Conservation (phyloP, 2,329 filamentous ascomycete species). For the Akanthomyces dipterigenus region DNA sequence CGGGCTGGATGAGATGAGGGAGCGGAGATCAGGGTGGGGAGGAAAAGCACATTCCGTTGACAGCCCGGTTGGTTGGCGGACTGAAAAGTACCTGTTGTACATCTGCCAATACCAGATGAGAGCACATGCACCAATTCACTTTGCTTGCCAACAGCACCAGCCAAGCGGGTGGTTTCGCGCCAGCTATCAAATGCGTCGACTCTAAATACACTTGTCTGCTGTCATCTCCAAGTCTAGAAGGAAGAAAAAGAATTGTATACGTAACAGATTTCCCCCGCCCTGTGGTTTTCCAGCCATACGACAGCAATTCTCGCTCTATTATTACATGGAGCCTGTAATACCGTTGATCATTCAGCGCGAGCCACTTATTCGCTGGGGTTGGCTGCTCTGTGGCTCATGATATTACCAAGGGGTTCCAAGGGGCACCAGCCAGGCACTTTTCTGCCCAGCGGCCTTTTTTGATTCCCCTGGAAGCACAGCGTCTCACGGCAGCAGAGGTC, state of each 20-base stretch:
- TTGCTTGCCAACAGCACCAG: not conserved
- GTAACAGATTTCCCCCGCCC: no score
- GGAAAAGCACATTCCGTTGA: not conserved
- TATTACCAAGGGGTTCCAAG: constrained; percentile 4
- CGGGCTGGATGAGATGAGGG: not conserved
- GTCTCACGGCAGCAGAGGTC: not conserved
- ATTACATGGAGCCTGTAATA: no score
- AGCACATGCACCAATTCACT: no score
- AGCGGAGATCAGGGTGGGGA: constrained; percentile 4
- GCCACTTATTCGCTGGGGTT: not conserved
- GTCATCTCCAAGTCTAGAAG: no score
- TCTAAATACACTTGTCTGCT: no score
- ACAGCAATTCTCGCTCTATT: no score
- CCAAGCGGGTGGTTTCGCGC: no score
- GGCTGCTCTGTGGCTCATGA: not conserved
- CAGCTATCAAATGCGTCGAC: no score
- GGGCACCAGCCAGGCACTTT: not conserved
- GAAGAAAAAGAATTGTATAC: no score
- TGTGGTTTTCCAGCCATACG: not conserved
- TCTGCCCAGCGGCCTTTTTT: not conserved
- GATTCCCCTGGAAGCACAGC: no score
- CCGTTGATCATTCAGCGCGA: not conserved
- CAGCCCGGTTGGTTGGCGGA: not conserved
- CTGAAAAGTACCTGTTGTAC: not conserved
- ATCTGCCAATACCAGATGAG: not conserved